Evolutionary conservation across 306 rosid genomes (phyloP), one percentile per base, ranked within the genome.

Genomic region (Rubus parviflorus): DNA sequence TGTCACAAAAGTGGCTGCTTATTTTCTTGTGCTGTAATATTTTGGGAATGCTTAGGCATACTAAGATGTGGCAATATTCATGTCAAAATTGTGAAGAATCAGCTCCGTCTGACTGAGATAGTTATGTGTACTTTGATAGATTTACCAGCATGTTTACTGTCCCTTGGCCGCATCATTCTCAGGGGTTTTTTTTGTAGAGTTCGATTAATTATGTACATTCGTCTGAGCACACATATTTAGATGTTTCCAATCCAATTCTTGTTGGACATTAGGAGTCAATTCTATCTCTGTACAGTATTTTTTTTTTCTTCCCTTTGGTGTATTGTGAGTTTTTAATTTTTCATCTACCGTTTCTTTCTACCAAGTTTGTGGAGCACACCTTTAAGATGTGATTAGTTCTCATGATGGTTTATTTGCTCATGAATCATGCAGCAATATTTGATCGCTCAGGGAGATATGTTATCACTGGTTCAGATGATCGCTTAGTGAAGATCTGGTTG

Each of bases 391-490:
- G 53, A 45, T 76, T 52, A 61, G 70, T 51, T 77, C 82, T 83
- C 64, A 81, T 79, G 68, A 77, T 83, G 70, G 54, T 83, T 83
- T 75, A 56, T 75, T 30, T 56, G 80, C 20, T 82, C 68, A 41
- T 83, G 70, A 60, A 66, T 83, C 60, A 74, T 87, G 88, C 91
- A 96, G 99, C 99, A 78, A 92, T 83, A 83, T 86, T 92, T 83
- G 99, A 96, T 79, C 90, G 97, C 79, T 86, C 90, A 37, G 99
- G 99, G 85, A 92, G 99, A 83, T 83, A 96, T 83, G 97, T 92
- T 43, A 80, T 96, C 76, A 96, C 99, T 35, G 99, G 99, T 68
- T 91, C 99, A 87, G 99, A 96, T 86, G 99, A 96, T 45, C 98
- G 99, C 65, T 93, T 96, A 61, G 99, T 96, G 43, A 96, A 96